Base-by-base conservation (phyloP, 257 asterid species). In the Vinca minor region DNA sequence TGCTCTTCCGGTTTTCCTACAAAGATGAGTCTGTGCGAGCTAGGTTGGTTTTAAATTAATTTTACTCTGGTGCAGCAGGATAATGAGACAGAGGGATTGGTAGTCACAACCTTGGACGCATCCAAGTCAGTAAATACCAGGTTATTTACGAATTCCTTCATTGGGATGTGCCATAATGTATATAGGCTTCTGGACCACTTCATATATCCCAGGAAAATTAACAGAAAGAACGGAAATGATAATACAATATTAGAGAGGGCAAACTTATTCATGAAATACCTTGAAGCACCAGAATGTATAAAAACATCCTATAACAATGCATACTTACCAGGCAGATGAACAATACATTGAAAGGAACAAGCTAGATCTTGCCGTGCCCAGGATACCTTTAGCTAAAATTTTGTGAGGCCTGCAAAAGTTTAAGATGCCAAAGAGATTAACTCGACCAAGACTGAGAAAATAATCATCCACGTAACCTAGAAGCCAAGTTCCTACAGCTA, bases 341-440 rank as follows among this genome's bases (percentile, higher is more conserved):
- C 95, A 85, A 65, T 82, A 93, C 57, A 69, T 63, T 1, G 97
- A 89, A 67, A 93, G 92, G 76, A 89, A 93, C 78, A 89, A 85
- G 91, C 98, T 93, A 63, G 98, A 89, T 77, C 98, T 82, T 68
- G 95, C 94, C 26, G 95, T 89, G 53, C 97, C 96, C 23, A 84
- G 73, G 62, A 93, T 79, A 56, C 94, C 87, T 74, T 85, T 93
- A 78, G 91, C 83, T 73, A 89, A 75, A 75, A 93, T 89, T 46
- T 87, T 67, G 74, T 78, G 65, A 26, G 94, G 98, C 75, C 98
- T 93, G 88, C 53, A 42, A 42, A 15, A 4, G 3, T 21, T 41
- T 34, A 14, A 13, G 13, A 44, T 13, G 18, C 15, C 4, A 28
- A 15, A 55, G 34, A 45, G 29, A 59, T 5, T 14, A 39, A 25